Evolutionary conservation across 768 basidiomycete species (phyloP).

Genomic region (Pleurotus platypus): DNA sequence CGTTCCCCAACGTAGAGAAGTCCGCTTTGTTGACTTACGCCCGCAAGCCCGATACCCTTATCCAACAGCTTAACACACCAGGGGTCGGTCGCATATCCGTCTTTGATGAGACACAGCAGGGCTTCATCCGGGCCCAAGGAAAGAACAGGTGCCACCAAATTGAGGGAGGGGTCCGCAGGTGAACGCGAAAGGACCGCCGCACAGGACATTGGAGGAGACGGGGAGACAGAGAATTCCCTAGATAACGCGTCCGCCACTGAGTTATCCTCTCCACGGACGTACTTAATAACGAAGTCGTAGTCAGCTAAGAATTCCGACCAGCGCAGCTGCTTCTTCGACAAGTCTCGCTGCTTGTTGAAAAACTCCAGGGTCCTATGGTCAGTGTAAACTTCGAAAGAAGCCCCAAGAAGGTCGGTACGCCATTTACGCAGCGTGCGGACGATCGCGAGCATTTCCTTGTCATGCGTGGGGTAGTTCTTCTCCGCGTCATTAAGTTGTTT

Average conservation of each 20-base stretch:
- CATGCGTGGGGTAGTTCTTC: too few species aligned
- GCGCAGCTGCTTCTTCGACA: too few species aligned
- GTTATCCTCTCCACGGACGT: not conserved
- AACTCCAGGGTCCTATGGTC: too few species aligned
- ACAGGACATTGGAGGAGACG: not conserved
- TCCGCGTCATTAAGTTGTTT: too few species aligned
- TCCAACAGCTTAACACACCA: conserved; percentile 12
- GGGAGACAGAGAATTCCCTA: too few species aligned
- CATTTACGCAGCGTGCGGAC: too few species aligned
- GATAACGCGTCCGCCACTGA: not conserved
- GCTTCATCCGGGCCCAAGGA: not conserved
- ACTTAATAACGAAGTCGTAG: not conserved
- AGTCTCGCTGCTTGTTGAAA: too few species aligned
- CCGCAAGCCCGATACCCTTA: not conserved
- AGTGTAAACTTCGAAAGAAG: too few species aligned
- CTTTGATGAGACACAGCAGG: not conserved
- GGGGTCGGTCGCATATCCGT: conserved; percentile 7
- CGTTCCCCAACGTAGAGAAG: conserved; percentile 12
- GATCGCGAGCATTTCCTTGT: too few species aligned
- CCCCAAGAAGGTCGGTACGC: too few species aligned
- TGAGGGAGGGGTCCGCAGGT: too few species aligned
- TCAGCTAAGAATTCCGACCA: not conserved
- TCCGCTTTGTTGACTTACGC: not conserved
- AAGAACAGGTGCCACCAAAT: not conserved
- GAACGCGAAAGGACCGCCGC: not conserved